A percentile compares a stretch with the other conserved stretches of the same genome.
Conservation (phyloP, 2,329 filamentous ascomycete species). For the Diaporthe vaccinii region DNA sequence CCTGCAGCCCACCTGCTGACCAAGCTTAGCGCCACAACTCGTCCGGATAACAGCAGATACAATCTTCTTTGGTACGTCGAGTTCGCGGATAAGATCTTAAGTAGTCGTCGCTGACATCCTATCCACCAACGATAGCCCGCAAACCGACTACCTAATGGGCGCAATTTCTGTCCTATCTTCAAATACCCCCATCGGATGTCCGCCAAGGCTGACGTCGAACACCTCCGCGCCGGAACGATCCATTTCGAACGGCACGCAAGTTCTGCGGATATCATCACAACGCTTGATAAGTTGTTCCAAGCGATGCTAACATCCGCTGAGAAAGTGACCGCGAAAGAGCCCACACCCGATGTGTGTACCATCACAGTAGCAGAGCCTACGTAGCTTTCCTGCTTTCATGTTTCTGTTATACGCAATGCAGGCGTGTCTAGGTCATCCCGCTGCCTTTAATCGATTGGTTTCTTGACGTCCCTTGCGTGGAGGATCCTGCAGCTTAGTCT, state of each 20-base stretch:
- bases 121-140: background rate
- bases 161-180: constrained; percentile 1
- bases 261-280: background rate
- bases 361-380: constrained; percentile 3
- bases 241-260: background rate
- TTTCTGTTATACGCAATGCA: background rate
- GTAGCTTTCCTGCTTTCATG: background rate
- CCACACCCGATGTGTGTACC: background rate
- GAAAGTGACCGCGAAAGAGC: background rate
- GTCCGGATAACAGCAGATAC: background rate
- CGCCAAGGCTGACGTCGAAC: constrained; percentile 9
- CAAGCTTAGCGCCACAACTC: background rate
- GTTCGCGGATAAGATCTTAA: background rate
- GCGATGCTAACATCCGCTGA: background rate
- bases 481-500: background rate
- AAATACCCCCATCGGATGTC: constrained; percentile 3
- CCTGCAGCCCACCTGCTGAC: background rate
- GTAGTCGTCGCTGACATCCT: background rate
- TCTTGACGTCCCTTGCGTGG: background rate
- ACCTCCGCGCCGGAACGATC: background rate
- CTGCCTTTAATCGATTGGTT: background rate
- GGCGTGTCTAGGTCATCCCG: background rate
- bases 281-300: background rate
- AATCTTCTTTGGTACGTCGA: background rate
- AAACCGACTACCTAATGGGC: background rate